Base-by-base conservation (phyloP, 2,329 filamentous ascomycete genomes). In the Scleromitrula shiraiana region DNA sequence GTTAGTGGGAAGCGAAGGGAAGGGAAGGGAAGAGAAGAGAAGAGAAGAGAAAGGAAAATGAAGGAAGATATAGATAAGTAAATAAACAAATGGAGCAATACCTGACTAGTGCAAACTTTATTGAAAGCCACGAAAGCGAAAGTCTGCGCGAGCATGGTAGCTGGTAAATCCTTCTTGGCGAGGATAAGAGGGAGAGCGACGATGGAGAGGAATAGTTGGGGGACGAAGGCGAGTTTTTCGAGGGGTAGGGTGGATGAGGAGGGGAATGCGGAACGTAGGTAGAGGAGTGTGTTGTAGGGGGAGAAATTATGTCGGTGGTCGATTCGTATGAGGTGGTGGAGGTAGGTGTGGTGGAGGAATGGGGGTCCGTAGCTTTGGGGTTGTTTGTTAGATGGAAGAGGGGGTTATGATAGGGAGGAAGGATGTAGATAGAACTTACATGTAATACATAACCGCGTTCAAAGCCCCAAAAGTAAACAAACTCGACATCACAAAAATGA, bases 291-390 rank as follows among this genome's bases (percentile, higher is more conserved):
- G 66, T 95, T 96, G 73, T 97, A 98, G 1, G 89, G 87, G 8
- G 90, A 96, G 70, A 98, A 98, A 70, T 98, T 98, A 70, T 98
- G 93, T 12, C 93, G 84, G 68, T 98, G 93, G 65, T 98, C 93
- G 65, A 95, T 84, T 51, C 93, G 85, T 4, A 84, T 89, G 52
- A 97, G 73, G 66, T 98, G 93, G 69, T 98, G 90, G 50, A 95
- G 76, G 69, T 85, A 98, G 32, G 89, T 97, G 66, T 98, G 89
- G 50, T 85, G 75, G 24, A 97, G 66, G 68, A 97, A 98, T 0
- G 85, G 82, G 51, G 68, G 69, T 36, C 86, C 88, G 63, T 97
- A 94, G 43, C 81, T 85, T 15, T 9, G 12, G 5, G 14, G n/a
- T 10, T 40, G 22, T 15, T 35, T 19, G 32, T 33, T 44, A 22